These are phyloP conservation scores for Cyclotella distinguenda DNA, from an alignment of 108 stramenopile species.

Conservation along the genomic window DNA sequence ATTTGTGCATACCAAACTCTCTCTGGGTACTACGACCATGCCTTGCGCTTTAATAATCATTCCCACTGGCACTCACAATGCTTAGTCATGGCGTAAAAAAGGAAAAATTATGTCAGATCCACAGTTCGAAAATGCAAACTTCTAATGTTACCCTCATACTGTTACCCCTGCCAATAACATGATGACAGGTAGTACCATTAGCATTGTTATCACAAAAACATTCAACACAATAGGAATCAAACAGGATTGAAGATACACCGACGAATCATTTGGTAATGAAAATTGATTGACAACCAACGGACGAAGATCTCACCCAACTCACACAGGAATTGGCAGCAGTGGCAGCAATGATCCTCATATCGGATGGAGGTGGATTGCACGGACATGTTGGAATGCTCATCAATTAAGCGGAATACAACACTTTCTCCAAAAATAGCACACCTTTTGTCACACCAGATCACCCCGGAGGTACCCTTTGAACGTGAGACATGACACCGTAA, in stretches of 20 bases:
- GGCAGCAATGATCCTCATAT: not conserved
- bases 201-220: not conserved
- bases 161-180: no score
- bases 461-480: no score
- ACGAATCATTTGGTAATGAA: constrained; percentile 3
- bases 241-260: constrained; percentile 2
- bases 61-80: no score
- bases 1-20: no score
- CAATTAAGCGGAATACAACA: constrained; percentile 8
- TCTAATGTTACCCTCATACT: no score
- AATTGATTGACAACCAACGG: constrained; percentile 6
- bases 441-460: not conserved
- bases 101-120: no score
- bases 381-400: constrained; percentile 10
- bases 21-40: no score
- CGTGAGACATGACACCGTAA: no score
- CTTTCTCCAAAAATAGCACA: not conserved
- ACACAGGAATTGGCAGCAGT: not conserved
- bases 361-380: not conserved
- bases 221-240: not conserved
- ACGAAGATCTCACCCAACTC: constrained; percentile 8
- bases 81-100: no score
- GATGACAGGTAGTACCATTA: no score
- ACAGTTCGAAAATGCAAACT: no score
- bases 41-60: no score